Base-by-base conservation (phyloP, 345 rosid genomes). In the Hibiscus mutabilis region DNA sequence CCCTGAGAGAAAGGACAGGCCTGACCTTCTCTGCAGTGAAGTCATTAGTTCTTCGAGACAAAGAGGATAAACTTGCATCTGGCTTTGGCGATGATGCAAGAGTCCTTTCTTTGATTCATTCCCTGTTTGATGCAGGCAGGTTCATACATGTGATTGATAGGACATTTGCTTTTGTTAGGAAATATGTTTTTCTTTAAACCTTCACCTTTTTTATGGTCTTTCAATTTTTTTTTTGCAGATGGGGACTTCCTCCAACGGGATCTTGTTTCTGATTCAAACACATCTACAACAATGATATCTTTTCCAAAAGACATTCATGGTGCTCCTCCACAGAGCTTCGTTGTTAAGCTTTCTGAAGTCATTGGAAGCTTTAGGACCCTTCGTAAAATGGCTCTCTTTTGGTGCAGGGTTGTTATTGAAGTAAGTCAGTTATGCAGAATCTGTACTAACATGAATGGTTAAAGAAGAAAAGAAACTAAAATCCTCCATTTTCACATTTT, bases 21-120 rank as follows among this genome's bases (percentile, higher is more conserved):
- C 79, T 91, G 84, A 89, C 89, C 78, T 88, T 94, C 70, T 90
- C 93, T 67, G 97, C 89, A 6, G 87, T 94, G 78, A 94, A 83
- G 85, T 91, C 91, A 21, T 82, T 94, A 67, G 96, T 94, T 76
- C 89, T 85, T 81, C 91, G 96, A 77, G 98, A 91, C 71, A 94
- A 88, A 80, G 98, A 90, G 70, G 93, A 87, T 64, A 91, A 86
- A 60, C 73, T 81, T 74, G 75, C 79, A 31, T 83, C 87, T 31
- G 86, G 84, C 75, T 83, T 80, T 77, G 91, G 84, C 73, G 87
- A 86, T 69, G 87, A 91, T 70, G 96, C 88, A 68, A 88, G 82
- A 73, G 82, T 90, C 76, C 46, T 73, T 61, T 82, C 82, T 73
- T 77, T 94, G 81, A 69, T 89, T 66, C 71, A 69, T 37, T 72